Evolutionary conservation across 371 early-diverging fungal species (phyloP).

Genomic region (Capillidium heterosporum): DNA sequence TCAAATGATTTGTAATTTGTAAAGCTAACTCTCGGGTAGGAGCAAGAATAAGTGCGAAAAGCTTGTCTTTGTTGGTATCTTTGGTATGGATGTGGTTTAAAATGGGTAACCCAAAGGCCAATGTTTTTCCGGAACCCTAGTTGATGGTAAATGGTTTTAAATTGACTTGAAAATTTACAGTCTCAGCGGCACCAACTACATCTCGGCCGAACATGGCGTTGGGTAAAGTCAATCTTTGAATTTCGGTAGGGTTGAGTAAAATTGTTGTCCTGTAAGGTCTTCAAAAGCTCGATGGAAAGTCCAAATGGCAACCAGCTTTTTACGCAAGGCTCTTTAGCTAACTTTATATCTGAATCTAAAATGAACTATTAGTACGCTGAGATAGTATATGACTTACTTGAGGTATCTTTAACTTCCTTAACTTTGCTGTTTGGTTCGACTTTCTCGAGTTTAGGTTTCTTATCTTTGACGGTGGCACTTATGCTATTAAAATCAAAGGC

Average conservation of each 20-base stretch:
- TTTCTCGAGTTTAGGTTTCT: constrained; percentile 31
- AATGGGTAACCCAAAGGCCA: constrained; percentile 84
- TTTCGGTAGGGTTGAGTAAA: constrained; percentile 77
- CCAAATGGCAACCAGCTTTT: constrained; percentile 22
- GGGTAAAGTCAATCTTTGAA: constrained; percentile 76
- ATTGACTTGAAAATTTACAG: constrained; percentile 25
- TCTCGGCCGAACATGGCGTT: constrained; percentile 55
- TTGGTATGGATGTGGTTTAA: constrained; percentile 31
- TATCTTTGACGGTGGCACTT: background rate
- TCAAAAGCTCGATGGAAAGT: constrained; percentile 30
- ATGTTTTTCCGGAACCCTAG: constrained; percentile 82
- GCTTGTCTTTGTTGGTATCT: constrained; percentile 14
- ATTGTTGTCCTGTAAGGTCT: constrained; percentile 48
- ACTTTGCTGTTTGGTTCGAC: constrained; percentile 32
- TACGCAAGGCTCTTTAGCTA: background rate
- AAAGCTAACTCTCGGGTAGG: constrained; percentile 89
- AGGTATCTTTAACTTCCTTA: constrained; percentile 16
- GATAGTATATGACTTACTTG: background rate
- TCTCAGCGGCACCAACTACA: constrained; percentile 95
- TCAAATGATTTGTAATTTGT: constrained; percentile 65
- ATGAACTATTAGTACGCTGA: background rate
- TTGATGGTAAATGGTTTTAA: background rate
- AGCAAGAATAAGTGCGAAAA: constrained; percentile 45
- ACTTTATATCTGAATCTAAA: background rate
- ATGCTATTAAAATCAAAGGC: constrained; percentile 6